These are phyloP conservation scores for Plantago ovata DNA, from an alignment of 257 asterid species.

Conservation along the genomic window DNA sequence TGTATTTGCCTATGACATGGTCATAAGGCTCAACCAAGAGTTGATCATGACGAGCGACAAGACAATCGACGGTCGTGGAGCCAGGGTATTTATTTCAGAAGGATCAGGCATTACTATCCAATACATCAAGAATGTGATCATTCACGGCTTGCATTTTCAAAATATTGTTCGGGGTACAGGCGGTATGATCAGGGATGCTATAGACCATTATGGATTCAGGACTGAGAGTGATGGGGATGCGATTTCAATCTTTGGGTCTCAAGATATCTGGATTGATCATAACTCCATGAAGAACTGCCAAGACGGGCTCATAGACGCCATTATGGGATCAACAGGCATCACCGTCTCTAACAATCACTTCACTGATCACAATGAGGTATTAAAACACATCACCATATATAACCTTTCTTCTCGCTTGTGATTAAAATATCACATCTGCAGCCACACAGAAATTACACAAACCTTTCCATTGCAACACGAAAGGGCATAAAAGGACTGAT, in stretches of 20 bases:
- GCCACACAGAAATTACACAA: no score
- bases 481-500: no score
- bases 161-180: constrained; percentile 42
- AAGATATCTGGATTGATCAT: constrained; percentile 81
- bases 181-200: constrained; percentile 53
- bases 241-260: constrained; percentile 58
- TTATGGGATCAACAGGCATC: constrained; percentile 65
- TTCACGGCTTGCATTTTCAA: constrained; percentile 54
- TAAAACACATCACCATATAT: no score
- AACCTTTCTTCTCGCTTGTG: no score
- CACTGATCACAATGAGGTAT: constrained; percentile 79
- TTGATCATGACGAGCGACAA: constrained; percentile 57
- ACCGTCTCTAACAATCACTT: constrained; percentile 78
- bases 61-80: constrained; percentile 90
- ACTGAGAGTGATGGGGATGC: constrained; percentile 80
- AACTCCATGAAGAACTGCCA: constrained; percentile 58
- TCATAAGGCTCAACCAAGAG: constrained; percentile 55
- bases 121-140: no score
- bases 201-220: constrained; percentile 55
- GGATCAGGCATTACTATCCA: constrained; percentile 83
- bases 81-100: constrained; percentile 41
- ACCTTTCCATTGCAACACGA: no score
- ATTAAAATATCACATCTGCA: no score
- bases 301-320: constrained; percentile 68
- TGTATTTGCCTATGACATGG: constrained; percentile 50